Evolutionary conservation across 2,329 filamentous ascomycete species (phyloP), one percentile per base, ranked within the genome.

Genomic region (Nannizziopsis arthrosporioides): DNA sequence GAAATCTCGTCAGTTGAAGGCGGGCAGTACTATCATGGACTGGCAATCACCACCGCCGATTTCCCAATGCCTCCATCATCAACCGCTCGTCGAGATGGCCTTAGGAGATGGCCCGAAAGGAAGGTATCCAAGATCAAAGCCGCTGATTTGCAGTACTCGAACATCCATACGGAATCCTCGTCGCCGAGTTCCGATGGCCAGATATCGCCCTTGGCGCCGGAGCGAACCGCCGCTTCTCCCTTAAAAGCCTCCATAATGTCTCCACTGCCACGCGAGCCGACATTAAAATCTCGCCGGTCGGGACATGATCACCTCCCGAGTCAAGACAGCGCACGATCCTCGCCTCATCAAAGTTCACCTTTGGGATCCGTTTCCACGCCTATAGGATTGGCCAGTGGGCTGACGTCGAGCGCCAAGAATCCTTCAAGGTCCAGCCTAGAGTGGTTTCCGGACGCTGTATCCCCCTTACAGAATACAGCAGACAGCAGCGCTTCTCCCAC

Each of bases 221-320:
- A 36, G 15, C 18, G 31, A 9, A 37, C 35, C 14, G 42, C 49
- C 11, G 9, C 35, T 3, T 50, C 41, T 35, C 6, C 27, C 10
- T 12, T 52, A n/a, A 47, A 53, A 31, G 43, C 47, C 8, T 53
- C 57, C 10, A 44, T 58, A 14, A 51, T 58, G 15, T 57, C 56
- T 30, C 57, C 57, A 14, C 48, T 59, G 11, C 47, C 55, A 35
- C 43, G 54, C 17, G 52, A 56, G 19, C 55, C 52, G 42, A 51
- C 54, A n/a, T 44, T 49, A 17, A 47, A 56, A 40, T 49, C 53
- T 27, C 54, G 55, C 37, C 10, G 44, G 11, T 12, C 48, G 7
- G 39, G 41, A 2, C n/a, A 32, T 31, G 12, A 27, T 12, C 41
- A 30, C 6, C 19, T 36, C 6, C 35, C 47, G n/a, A 36, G 34